Percentiles rank a stretch among this genome's conserved stretches.
Evolutionary conservation across 805 yeast species (phyloP).

Genomic region (Nakazawaea laoshanensis): DNA sequence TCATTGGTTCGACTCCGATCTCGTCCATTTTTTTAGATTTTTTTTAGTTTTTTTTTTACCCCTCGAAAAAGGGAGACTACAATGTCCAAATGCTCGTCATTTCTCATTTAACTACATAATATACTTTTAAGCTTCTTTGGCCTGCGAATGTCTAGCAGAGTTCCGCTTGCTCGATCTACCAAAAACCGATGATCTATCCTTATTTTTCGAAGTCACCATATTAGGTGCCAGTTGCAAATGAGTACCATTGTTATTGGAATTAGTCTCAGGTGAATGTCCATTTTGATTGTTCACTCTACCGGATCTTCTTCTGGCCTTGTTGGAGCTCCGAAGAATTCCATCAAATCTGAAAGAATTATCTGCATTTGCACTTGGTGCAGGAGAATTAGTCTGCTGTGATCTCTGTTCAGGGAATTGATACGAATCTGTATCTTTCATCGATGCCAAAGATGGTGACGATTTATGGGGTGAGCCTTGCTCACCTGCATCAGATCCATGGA

Average conservation of each 20-base stretch:
- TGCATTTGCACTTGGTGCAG: slow-evolving; percentile 14
- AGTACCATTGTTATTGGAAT: not conserved
- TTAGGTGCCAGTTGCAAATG: not conserved
- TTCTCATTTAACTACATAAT: not conserved
- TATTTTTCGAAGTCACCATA: slow-evolving; percentile 7
- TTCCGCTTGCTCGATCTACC: slow-evolving; percentile 10
- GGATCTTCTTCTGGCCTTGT: slow-evolving; percentile 25
- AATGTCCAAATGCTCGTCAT: no score
- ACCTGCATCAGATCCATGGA: slow-evolving; percentile 4
- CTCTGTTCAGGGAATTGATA: slow-evolving; percentile 12
- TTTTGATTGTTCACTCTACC: slow-evolving; percentile 7
- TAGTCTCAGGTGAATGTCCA: not conserved
- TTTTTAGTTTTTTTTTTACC: not conserved
- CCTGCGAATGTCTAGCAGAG: slow-evolving; percentile 7
- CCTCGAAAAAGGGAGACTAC: not conserved
- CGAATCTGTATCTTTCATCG: slow-evolving; percentile 4
- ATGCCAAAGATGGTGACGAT: slow-evolving; percentile 5
- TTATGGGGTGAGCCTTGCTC: slow-evolving; percentile 7
- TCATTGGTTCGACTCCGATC: slow-evolving; percentile 75
- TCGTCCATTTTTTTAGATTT: slow-evolving; percentile 38
- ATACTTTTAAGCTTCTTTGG: slow-evolving; percentile 1
- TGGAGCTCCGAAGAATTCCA: slow-evolving; percentile 27
- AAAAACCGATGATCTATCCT: slow-evolving; percentile 18
- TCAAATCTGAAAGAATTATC: slow-evolving; percentile 40
- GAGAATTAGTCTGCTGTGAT: slow-evolving; percentile 10